Base-by-base conservation (phyloP, 1,284 basidiomycete species). In the Ceratobasidium sp. region DNA sequence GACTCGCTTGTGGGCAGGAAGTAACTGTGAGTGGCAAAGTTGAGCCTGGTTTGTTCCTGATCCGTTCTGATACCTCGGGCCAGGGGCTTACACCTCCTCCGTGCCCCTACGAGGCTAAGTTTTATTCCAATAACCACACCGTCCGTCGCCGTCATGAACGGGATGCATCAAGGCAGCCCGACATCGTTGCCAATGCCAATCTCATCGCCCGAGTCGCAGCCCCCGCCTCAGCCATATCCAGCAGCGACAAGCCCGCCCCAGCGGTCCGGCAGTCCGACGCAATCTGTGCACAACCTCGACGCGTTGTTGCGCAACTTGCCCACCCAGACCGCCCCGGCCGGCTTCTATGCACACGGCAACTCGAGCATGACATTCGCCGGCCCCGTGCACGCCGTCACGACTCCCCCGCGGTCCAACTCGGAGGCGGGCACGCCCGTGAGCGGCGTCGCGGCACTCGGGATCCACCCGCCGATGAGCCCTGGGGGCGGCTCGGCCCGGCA, bases 251-350 rank as follows among this genome's bases (percentile, higher is more conserved):
- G 64, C 41, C 64, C 64, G n/a, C 64, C 64, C 18, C 64, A 44
- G 46, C 33, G 44, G 57, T 6, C 16, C 10, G 57, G 70, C 3
- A 60, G 54, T 20, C 70, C 70, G 23, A 41, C 70, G 20, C 55
- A 60, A 0, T 73, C 70, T 16, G 59, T 73, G 41, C 70, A 62
- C 57, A 62, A 89, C 78, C 87, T 91, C 80, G 90, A 91, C 79
- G 88, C 88, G 79, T 86, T 91, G 57, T 89, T 91, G 81, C 88
- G 90, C 81, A 87, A 88, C 80, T 81, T 91, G 80, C 59, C 69
- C 8, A 2, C 30, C 82, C 76, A 82, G 83, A 81, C 83, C 82
- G 83, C 66, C 81, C 85, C 69, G 80, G 81, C 52, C 83, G 86
- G 77, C 82, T 84, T 46, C 83, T 73, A 84, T 80, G 87, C 86